phyloP scores from a whole-genome alignment of 169 alveolate species.

The Plasmodium gaboni region DNA sequence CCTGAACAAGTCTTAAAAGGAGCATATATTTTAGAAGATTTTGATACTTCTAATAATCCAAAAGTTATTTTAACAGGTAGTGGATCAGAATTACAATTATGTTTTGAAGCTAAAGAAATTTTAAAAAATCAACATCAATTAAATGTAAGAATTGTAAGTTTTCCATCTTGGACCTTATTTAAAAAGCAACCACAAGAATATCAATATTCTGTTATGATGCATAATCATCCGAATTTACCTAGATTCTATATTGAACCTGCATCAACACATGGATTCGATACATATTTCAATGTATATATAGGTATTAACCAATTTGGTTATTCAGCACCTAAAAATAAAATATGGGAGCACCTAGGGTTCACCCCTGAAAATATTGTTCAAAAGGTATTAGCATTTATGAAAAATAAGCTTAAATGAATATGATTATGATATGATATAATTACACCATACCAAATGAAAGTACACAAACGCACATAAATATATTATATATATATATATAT shows the following conservation, averaged over 20 bases:
- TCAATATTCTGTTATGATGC: conserved; percentile 73
- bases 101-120: conserved; percentile 80
- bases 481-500: not conserved
- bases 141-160: conserved; percentile 85
- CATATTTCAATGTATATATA: conserved; percentile 72
- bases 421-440: no score
- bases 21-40: conserved; percentile 84
- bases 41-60: conserved; percentile 25
- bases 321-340: conserved; percentile 77
- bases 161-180: conserved; percentile 87
- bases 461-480: not conserved
- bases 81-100: conserved; percentile 84
- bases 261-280: conserved; percentile 75
- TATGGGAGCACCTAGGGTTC: conserved; percentile 74
- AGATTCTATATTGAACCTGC: conserved; percentile 77
- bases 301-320: conserved; percentile 75
- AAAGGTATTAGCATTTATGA: conserved; percentile 39
- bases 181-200: conserved; percentile 80
- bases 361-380: conserved; percentile 47
- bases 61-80: conserved; percentile 81
- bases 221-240: conserved; percentile 26
- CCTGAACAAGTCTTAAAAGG: conserved; percentile 82
- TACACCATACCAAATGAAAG: not conserved
- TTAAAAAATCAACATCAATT: conserved; percentile 68
- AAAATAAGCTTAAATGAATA: conserved; percentile 6